These are phyloP conservation scores for Nothomitra cinnamomea DNA, from an alignment of 2,329 filamentous ascomycete genomes.

Conservation along the genomic window DNA sequence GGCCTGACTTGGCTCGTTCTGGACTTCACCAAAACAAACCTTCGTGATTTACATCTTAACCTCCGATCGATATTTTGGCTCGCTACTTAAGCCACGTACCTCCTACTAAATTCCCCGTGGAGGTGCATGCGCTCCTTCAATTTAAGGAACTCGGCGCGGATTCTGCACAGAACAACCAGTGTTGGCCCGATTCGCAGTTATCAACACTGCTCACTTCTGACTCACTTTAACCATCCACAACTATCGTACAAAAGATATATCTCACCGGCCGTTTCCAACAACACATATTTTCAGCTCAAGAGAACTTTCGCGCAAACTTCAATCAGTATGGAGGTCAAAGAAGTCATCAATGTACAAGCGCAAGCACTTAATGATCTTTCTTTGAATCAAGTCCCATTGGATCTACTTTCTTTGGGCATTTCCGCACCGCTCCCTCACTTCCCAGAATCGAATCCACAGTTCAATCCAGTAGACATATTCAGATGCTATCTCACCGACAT, in stretches of 20 bases:
- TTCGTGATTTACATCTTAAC: neutral
- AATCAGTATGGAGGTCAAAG: neutral
- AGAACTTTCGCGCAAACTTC: neutral
- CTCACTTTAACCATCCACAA: neutral
- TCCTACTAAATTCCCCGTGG: neutral
- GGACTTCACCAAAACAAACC: neutral
- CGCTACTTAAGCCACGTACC: neutral
- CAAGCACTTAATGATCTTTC: neutral
- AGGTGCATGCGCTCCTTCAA: neutral
- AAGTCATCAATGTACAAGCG: neutral
- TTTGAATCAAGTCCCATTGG: constrained; percentile 5
- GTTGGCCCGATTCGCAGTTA: neutral
- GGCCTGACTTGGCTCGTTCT: neutral
- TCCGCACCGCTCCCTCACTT: constrained; percentile 3
- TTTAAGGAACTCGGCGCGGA: neutral
- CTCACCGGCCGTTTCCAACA: neutral
- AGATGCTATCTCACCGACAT: constrained; percentile 57
- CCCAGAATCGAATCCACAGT: constrained; percentile 34
- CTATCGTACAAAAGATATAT: neutral
- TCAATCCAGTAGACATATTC: constrained; percentile 68
- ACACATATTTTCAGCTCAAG: neutral
- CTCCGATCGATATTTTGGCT: neutral
- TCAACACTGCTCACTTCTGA: neutral
- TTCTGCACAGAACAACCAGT: neutral
- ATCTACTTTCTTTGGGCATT: constrained; percentile 4